Conservation (phyloP, 139 green algal genomes). For the Yamagishiella unicocca region DNA sequence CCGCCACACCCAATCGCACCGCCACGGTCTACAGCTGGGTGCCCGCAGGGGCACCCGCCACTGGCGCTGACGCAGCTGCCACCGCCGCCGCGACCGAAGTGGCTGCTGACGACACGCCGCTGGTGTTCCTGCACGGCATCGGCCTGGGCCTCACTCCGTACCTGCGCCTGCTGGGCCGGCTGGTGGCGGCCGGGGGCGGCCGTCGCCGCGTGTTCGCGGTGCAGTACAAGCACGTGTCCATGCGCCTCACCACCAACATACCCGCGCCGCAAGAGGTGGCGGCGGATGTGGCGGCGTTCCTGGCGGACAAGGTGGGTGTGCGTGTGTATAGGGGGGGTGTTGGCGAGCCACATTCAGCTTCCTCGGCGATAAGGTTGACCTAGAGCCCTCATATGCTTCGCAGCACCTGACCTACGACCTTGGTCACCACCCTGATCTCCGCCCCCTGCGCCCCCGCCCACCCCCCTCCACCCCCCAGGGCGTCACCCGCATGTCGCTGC, state of each 20-base stretch:
- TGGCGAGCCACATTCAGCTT: too few species aligned
- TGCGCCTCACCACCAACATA: constrained; percentile 62
- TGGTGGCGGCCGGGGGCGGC: constrained; percentile 13
- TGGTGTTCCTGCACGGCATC: constrained; percentile 74
- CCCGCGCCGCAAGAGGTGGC: constrained; percentile 59
- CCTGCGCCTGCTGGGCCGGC: constrained; percentile 52
- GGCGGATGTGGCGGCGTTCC: constrained; percentile 52
- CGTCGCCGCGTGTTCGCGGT: constrained; percentile 52
- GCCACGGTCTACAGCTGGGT: constrained; percentile 24
- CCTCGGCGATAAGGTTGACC: too few species aligned
- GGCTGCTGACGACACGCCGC: constrained; percentile 26
- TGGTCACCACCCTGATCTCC: background rate
- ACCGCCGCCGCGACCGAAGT: background rate
- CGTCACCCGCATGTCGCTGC: constrained; percentile 13
- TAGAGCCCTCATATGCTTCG: too few species aligned
- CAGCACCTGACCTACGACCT: background rate
- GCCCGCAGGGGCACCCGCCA: background rate
- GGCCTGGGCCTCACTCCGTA: constrained; percentile 70
- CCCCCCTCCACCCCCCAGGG: constrained; percentile 11
- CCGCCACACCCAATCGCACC: background rate
- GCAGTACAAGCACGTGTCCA: constrained; percentile 71
- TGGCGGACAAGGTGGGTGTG: constrained; percentile 32
- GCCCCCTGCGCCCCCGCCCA: background rate
- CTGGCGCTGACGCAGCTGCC: background rate
- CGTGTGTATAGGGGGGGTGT: too few species aligned